Conservation (phyloP, 148 eudicot species). For the Amaranthus hypochondriacus region DNA sequence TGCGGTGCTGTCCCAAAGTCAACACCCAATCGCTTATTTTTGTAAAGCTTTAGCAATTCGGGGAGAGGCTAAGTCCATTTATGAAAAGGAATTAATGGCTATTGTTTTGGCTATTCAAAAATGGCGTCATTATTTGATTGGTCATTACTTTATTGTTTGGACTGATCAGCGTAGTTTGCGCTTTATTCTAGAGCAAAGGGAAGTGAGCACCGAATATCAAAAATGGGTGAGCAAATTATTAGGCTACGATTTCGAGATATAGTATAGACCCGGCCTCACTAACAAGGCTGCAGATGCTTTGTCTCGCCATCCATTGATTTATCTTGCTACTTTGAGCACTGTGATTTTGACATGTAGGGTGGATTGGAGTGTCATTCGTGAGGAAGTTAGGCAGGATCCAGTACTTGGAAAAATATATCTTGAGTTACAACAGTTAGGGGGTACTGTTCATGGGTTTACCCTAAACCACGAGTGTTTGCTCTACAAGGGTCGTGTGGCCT, state of each 20-base stretch:
- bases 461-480: not conserved
- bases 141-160: not conserved
- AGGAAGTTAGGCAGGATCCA: not conserved
- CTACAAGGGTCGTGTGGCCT: not conserved
- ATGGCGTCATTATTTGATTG: not conserved
- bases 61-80: not conserved
- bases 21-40: not conserved
- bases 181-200: not conserved
- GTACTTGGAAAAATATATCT: too few relatives aligned
- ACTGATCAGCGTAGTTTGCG: too few relatives aligned
- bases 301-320: not conserved
- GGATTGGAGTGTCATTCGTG: not conserved
- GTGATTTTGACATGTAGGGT: not conserved
- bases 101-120: not conserved
- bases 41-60: not conserved
- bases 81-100: too few relatives aligned
- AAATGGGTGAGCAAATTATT: not conserved
- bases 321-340: not conserved
- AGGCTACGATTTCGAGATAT: slow-evolving; percentile 1
- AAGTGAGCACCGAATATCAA: not conserved
- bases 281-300: slow-evolving; percentile 4
- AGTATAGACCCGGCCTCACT: not conserved
- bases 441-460: too few relatives aligned
- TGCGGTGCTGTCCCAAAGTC: too few relatives aligned
- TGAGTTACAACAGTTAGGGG: too few relatives aligned